Conservation (phyloP, 352 stramenopile genomes). For the Globisporangium nodosum region DNA sequence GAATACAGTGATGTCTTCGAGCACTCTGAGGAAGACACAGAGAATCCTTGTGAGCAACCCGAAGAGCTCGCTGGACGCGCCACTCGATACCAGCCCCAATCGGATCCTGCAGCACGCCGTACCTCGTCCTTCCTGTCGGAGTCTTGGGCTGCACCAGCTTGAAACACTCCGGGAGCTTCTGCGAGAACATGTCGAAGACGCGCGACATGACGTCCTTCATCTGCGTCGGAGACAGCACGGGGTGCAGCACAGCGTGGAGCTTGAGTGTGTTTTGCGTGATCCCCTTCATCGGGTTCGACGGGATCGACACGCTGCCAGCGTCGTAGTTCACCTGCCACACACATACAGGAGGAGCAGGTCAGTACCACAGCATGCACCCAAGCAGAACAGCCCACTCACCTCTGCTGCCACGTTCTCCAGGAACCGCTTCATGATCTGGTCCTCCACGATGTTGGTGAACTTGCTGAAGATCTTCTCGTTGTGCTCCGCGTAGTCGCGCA, state of each 20-base stretch:
- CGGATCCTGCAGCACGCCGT: background rate
- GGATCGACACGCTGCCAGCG: slow-evolving; percentile 41
- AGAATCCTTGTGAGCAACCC: background rate
- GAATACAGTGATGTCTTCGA: slow-evolving; percentile 72
- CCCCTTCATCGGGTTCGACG: slow-evolving; percentile 87
- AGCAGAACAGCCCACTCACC: slow-evolving; percentile 16
- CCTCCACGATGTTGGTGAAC: slow-evolving; percentile 96
- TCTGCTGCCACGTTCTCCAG: slow-evolving; percentile 72
- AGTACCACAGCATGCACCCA: background rate
- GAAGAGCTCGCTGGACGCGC: background rate
- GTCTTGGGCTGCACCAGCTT: slow-evolving; percentile 78
- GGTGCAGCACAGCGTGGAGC: slow-evolving; percentile 92
- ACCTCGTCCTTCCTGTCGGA: slow-evolving; percentile 63
- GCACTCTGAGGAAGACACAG: slow-evolving; percentile 28
- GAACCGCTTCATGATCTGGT: slow-evolving; percentile 93
- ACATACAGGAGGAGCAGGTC: slow-evolving; percentile 13
- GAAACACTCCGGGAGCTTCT: slow-evolving; percentile 88
- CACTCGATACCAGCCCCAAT: background rate
- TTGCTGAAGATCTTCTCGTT: slow-evolving; percentile 97
- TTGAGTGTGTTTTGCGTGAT: slow-evolving; percentile 94
- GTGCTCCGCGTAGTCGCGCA: slow-evolving; percentile 94
- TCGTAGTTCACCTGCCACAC: slow-evolving; percentile 59
- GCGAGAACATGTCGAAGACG: slow-evolving; percentile 84
- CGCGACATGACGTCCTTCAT: slow-evolving; percentile 94
- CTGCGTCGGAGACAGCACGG: slow-evolving; percentile 90